phyloP scores from a whole-genome alignment of 257 asterid genomes.

The Ilex aquifolium region DNA sequence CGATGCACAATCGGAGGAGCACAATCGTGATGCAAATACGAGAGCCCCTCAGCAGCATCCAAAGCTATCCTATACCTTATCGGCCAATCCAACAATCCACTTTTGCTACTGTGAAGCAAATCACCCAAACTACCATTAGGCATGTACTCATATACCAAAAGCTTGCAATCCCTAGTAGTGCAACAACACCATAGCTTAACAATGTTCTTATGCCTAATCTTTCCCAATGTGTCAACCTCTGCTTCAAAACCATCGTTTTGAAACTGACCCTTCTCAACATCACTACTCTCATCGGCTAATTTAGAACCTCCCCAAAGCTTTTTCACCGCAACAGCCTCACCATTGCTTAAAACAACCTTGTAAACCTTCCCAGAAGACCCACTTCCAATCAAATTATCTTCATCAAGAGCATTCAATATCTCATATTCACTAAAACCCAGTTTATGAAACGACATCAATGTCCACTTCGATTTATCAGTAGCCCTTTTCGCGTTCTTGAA shows the following conservation, averaged over 20 bases:
- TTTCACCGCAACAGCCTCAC: constrained; percentile 81
- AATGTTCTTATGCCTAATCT: constrained; percentile 87
- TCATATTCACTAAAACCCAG: constrained; percentile 76
- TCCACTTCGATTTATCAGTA: constrained; percentile 80
- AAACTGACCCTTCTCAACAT: constrained; percentile 54
- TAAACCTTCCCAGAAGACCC: constrained; percentile 93
- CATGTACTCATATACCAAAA: constrained; percentile 93
- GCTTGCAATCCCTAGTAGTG: constrained; percentile 66
- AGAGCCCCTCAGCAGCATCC: constrained; percentile 94
- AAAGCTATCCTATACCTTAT: constrained; percentile 70
- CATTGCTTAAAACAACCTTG: constrained; percentile 81
- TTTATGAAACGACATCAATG: constrained; percentile 89
- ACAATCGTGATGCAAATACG: constrained; percentile 88
- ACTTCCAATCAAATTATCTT: constrained; percentile 87
- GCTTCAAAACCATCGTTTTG: constrained; percentile 61
- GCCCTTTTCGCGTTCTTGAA: constrained; percentile 40
- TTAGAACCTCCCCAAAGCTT: constrained; percentile 73
- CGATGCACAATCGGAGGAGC: constrained; percentile 85
- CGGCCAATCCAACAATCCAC: constrained; percentile 82
- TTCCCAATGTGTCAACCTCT: constrained; percentile 83
- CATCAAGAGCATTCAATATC: constrained; percentile 75
- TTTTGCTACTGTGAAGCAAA: constrained; percentile 75
- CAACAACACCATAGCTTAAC: constrained; percentile 94
- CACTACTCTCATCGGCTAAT: constrained; percentile 37
- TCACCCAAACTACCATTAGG: constrained; percentile 93